These are phyloP conservation scores for Hirsutella rhossiliensis DNA, from an alignment of 2,329 filamentous ascomycete genomes.

Conservation along the genomic window DNA sequence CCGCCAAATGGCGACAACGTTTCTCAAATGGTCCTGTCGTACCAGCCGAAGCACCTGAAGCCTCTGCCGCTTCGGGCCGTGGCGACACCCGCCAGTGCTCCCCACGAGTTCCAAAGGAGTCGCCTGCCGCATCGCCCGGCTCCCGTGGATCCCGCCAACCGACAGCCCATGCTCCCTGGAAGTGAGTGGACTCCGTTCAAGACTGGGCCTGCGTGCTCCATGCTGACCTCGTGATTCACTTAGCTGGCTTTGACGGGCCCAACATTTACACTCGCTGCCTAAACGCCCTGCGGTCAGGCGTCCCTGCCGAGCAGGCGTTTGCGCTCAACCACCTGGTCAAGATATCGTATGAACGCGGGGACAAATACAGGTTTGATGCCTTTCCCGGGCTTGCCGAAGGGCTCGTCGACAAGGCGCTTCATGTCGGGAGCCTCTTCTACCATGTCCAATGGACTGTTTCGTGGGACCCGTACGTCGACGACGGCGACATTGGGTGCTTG, in stretches of 20 bases:
- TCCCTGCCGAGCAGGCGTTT: slow-evolving; percentile 78
- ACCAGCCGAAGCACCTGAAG: slow-evolving; percentile 53
- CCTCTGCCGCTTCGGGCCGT: slow-evolving; percentile 60
- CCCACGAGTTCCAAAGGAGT: slow-evolving; percentile 43
- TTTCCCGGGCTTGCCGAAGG: slow-evolving; percentile 83
- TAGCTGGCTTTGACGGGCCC: slow-evolving; percentile 57
- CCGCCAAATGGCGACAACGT: slow-evolving; percentile 43
- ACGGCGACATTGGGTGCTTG: slow-evolving; percentile 34
- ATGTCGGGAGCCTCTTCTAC: slow-evolving; percentile 69
- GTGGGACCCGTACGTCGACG: slow-evolving; percentile 45
- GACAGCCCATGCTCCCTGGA: slow-evolving; percentile 44
- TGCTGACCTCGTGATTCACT: neutral
- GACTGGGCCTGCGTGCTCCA: neutral
- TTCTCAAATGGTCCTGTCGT: slow-evolving; percentile 51
- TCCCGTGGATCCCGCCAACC: slow-evolving; percentile 15
- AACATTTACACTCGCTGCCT: slow-evolving; percentile 89
- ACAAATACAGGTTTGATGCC: slow-evolving; percentile 90
- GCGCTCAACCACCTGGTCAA: slow-evolving; percentile 88
- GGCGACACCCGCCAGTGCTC: slow-evolving; percentile 62
- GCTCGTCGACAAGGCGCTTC: slow-evolving; percentile 71
- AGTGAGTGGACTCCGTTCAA: slow-evolving; percentile 32
- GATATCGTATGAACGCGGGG: slow-evolving; percentile 86
- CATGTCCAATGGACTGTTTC: slow-evolving; percentile 70
- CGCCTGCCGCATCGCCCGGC: slow-evolving; percentile 30
- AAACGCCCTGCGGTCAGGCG: slow-evolving; percentile 67